Evolutionary conservation across 129 eudicot species (phyloP), one percentile per base, ranked within the genome.

Genomic region (Dittrichia graveolens): DNA sequence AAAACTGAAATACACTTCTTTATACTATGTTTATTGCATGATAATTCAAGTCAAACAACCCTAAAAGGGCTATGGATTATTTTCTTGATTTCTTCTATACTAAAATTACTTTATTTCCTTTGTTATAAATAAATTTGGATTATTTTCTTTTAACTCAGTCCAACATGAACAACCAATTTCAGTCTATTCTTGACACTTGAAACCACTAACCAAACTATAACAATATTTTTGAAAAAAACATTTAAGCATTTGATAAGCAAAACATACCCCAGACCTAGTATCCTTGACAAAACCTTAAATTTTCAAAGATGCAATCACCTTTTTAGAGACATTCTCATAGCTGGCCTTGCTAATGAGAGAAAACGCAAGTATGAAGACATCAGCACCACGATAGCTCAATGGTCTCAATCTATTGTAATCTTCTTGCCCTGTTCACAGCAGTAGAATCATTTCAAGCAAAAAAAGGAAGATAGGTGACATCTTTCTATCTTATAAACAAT

Each of bases 271-370:
- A 24, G 31, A 24, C 31, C 31, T 24, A 24, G 31, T 24, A 24
- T 24, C 2, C 31, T 24, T 24, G 31, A 0, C 31, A 24, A 24
- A 24, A 24, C 31, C 31, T 24, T 24, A 24, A 24, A 24, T 24
- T 24, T 0, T 10, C 5, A 62, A 40, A 31, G 35, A 11, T 15
- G 16, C 35, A 42, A 71, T 72, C 40, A 82, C 94, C 87, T 87
- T 87, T 69, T 87, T 87, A 60, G 89, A 83, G 63, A 87, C 73
- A 54, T 84, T 87, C 55, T 87, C 94, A 66, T 79, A 87, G 82
- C 89, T 87, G 70, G 94, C 89, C 79, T 80, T 87, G 87, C 89
- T 84, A 53, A 87, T 87, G 43, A 87, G 85, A 57, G 94, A 87
- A 75, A 87, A 87, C 3, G 89, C 94, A 75, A 87, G 89, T 58